These are phyloP conservation scores for Xylariaceae sp. DNA, from an alignment of 2,329 filamentous ascomycete species.

Conservation along the genomic window DNA sequence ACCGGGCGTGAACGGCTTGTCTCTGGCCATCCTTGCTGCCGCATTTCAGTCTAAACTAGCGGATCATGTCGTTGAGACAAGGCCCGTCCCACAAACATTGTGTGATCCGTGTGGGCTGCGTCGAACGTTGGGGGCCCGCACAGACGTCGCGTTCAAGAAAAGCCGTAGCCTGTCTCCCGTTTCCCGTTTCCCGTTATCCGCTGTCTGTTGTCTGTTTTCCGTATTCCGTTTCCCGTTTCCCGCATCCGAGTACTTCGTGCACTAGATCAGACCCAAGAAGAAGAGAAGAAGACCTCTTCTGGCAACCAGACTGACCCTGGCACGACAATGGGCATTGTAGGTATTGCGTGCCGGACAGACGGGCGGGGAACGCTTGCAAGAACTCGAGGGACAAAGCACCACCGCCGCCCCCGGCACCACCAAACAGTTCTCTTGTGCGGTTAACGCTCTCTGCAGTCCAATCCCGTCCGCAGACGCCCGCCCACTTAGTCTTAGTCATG, in stretches of 20 bases:
- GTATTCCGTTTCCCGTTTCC: constrained; percentile 24
- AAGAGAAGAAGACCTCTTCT: background rate
- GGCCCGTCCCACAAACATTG: constrained; percentile 24
- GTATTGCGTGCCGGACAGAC: constrained; percentile 12
- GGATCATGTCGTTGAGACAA: constrained; percentile 16
- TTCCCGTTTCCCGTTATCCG: background rate
- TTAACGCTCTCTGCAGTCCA: constrained; percentile 31
- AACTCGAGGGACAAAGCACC: constrained; percentile 22
- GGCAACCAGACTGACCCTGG: constrained; percentile 3
- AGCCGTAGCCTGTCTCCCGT: constrained; percentile 9
- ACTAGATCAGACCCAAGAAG: background rate
- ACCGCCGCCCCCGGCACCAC: constrained; percentile 6
- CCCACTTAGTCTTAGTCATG: constrained; percentile 15
- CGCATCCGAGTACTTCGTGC: constrained; percentile 27
- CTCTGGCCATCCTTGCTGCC: constrained; percentile 17
- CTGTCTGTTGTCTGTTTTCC: constrained; percentile 22
- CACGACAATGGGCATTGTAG: constrained; percentile 16
- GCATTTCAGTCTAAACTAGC: constrained; percentile 10
- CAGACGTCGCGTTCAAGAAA: constrained; percentile 32
- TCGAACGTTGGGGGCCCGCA: constrained; percentile 26
- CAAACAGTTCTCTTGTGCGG: constrained; percentile 27
- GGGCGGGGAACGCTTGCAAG: constrained; percentile 20
- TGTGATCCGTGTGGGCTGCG: constrained; percentile 24
- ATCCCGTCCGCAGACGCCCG: constrained; percentile 12
- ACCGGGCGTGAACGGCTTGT: constrained; percentile 27